Evolutionary conservation across 345 rosid genomes (phyloP).

Genomic region (Linum usitatissimum): DNA sequence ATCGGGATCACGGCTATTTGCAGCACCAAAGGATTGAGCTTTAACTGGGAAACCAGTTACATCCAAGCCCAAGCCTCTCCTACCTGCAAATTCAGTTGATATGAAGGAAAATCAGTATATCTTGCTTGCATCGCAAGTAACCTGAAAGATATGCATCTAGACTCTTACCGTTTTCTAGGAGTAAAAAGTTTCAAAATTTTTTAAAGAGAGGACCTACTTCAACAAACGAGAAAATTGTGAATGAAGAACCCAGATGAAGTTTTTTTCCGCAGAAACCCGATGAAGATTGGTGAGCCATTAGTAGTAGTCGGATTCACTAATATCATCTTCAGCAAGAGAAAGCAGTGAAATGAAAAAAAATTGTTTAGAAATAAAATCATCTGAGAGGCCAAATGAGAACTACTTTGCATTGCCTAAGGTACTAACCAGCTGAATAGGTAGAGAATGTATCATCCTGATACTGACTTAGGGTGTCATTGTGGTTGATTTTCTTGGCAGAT

Average conservation of each 20-base stretch:
- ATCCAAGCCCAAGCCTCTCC: neutral
- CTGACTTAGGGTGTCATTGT: neutral
- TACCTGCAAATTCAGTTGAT: neutral
- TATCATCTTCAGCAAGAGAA: neutral
- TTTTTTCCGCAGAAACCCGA: neutral
- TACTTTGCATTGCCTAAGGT: neutral
- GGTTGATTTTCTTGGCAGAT: neutral
- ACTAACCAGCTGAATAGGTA: neutral
- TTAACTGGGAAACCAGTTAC: slow-evolving; percentile 52
- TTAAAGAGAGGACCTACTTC: neutral
- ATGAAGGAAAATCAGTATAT: neutral
- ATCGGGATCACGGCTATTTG: slow-evolving; percentile 35
- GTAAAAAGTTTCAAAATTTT: neutral
- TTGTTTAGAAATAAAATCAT: neutral
- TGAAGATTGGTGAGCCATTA: slow-evolving; percentile 4
- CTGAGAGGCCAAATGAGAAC: neutral
- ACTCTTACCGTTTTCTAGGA: neutral
- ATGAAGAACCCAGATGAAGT: neutral
- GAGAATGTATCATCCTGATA: neutral
- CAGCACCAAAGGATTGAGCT: slow-evolving; percentile 47
- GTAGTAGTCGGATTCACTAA: neutral
- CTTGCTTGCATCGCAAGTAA: neutral
- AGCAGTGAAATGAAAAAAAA: neutral
- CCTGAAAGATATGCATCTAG: neutral
- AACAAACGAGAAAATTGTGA: neutral